These are phyloP conservation scores for Ogataea philodendri DNA, from an alignment of 805 yeast species.

Conservation along the genomic window DNA sequence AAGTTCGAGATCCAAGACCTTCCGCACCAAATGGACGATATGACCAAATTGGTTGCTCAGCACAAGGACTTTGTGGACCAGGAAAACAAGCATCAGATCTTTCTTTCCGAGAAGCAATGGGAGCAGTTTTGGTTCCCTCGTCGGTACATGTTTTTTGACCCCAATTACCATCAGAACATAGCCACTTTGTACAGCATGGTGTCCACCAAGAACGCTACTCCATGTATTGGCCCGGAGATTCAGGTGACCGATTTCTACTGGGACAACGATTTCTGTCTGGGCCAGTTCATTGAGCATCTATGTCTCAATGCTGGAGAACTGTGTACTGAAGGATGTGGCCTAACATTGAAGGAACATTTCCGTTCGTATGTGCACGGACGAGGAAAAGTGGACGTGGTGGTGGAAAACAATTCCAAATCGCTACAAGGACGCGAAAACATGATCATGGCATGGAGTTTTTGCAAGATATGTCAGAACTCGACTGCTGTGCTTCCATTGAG, in stretches of 20 bases:
- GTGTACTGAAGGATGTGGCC: slow-evolving; percentile 84
- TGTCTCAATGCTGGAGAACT: slow-evolving; percentile 61
- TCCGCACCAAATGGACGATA: slow-evolving; percentile 39
- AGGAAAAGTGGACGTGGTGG: slow-evolving; percentile 74
- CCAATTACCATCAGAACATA: slow-evolving; percentile 74
- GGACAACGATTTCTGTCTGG: slow-evolving; percentile 86
- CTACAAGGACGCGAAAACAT: slow-evolving; percentile 62
- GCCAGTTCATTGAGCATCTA: slow-evolving; percentile 80
- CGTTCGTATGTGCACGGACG: slow-evolving; percentile 85
- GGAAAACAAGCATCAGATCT: slow-evolving; percentile 28
- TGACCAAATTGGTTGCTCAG: slow-evolving; percentile 38
- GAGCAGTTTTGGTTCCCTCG: slow-evolving; percentile 48
- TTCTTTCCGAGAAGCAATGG: slow-evolving; percentile 59
- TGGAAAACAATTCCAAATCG: slow-evolving; percentile 58
- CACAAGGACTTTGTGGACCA: slow-evolving; percentile 31
- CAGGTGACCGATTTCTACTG: slow-evolving; percentile 83
- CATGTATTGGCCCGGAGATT: slow-evolving; percentile 89
- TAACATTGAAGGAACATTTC: slow-evolving; percentile 67
- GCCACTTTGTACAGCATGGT: slow-evolving; percentile 79
- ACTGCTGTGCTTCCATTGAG: slow-evolving; percentile 82
- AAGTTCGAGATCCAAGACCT: slow-evolving; percentile 23
- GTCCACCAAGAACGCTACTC: slow-evolving; percentile 79
- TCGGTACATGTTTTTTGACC: slow-evolving; percentile 56
- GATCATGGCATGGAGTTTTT: slow-evolving; percentile 87
- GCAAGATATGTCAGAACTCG: slow-evolving; percentile 71